Evolutionary conservation across 305 asterid genomes (phyloP).

Genomic region (Solanum aculeatissimum): DNA sequence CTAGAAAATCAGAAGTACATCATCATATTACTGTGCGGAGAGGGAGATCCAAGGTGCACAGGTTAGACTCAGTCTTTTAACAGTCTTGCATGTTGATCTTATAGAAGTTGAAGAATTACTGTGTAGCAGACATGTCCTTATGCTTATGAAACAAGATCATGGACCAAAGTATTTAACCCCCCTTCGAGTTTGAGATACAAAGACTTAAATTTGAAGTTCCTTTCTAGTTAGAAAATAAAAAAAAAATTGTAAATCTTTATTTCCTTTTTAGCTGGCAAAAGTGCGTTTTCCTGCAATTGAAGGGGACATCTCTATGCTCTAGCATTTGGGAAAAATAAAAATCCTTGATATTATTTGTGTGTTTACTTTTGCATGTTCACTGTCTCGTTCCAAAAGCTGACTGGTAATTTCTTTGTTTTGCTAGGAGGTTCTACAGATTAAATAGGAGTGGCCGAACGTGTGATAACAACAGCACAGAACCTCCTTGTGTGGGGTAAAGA

Average conservation of each 20-base stretch:
- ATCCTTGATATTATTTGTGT: neutral
- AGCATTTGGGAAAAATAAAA: neutral
- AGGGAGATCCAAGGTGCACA: slow-evolving; percentile 57
- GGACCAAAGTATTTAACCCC: neutral
- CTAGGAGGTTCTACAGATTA: slow-evolving; percentile 57
- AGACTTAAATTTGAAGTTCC: neutral
- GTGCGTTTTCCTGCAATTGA: neutral
- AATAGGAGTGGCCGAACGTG: slow-evolving; percentile 56
- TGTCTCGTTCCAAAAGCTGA: neutral
- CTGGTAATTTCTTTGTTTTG: neutral
- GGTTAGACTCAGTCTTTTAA: slow-evolving; percentile 28
- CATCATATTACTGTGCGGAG: slow-evolving; percentile 69
- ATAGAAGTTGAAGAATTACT: neutral
- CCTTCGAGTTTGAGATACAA: neutral
- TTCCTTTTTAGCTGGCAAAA: neutral
- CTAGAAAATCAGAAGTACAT: slow-evolving; percentile 59
- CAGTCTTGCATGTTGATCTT: neutral
- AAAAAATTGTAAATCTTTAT: neutral
- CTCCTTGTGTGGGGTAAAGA: slow-evolving; percentile 88
- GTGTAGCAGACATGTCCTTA: neutral
- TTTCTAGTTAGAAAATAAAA: neutral
- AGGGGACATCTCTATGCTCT: neutral
- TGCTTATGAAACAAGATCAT: neutral
- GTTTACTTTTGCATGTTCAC: neutral
- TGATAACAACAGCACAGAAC: slow-evolving; percentile 52